Conservation (phyloP, 1,139 yeast species). For the Trichomonascaceae sp. region DNA sequence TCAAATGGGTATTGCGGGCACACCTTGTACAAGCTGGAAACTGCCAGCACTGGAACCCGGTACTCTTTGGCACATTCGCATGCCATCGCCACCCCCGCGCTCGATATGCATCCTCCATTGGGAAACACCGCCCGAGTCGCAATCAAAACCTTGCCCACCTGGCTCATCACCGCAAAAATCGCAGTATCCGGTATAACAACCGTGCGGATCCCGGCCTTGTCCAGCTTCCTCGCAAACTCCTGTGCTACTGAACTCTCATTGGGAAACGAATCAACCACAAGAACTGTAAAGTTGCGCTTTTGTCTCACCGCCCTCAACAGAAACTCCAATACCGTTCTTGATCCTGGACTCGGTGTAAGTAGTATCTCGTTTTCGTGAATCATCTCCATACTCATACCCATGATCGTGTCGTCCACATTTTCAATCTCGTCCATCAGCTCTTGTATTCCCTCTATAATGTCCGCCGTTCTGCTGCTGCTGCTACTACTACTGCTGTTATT, state of each 20-base stretch:
- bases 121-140: constrained; percentile 90
- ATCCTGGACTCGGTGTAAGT: constrained; percentile 86
- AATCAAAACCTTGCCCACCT: constrained; percentile 90
- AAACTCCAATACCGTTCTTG: constrained; percentile 79
- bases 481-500: constrained; percentile 24
- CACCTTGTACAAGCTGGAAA: constrained; percentile 85
- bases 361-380: constrained; percentile 90
- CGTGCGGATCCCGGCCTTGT: constrained; percentile 80
- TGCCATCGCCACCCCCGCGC: constrained; percentile 84
- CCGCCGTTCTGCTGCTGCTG: constrained; percentile 55
- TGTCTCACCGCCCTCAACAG: constrained; percentile 65
- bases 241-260: constrained; percentile 70
- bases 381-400: constrained; percentile 79
- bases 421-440: constrained; percentile 87
- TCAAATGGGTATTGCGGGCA: constrained; percentile 93
- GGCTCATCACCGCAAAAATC: constrained; percentile 89
- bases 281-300: constrained; percentile 82
- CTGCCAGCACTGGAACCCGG: constrained; percentile 89
- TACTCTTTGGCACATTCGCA: constrained; percentile 95
- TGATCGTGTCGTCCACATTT: constrained; percentile 81
- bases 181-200: constrained; percentile 88
- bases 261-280: constrained; percentile 88
- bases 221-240: constrained; percentile 62
- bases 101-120: constrained; percentile 87
- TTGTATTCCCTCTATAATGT: constrained; percentile 86